Evolutionary conservation across 2,329 filamentous ascomycete genomes (phyloP).

Genomic region (Calonectria pseudoturangicola): DNA sequence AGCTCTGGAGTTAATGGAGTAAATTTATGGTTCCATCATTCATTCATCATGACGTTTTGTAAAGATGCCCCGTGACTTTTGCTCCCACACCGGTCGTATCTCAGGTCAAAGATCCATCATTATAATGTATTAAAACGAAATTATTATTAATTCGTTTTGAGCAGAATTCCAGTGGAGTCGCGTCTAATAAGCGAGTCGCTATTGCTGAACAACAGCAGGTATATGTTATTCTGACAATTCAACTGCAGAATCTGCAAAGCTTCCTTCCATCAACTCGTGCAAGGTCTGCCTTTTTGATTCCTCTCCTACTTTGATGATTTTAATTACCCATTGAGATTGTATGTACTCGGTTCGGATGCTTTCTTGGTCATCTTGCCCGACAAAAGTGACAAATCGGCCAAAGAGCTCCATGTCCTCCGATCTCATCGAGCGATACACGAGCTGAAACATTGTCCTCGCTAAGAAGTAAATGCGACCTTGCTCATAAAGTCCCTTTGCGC

Average conservation of each 20-base stretch:
- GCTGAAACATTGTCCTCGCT: conserved; percentile 8
- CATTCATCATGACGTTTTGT: no score
- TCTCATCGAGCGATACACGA: not conserved
- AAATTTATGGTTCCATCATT: no score
- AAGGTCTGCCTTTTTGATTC: not conserved
- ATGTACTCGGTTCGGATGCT: not conserved
- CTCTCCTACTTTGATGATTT: not conserved
- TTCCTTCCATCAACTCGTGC: not conserved
- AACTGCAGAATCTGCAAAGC: no score
- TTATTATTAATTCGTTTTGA: no score
- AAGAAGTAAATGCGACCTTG: conserved; percentile 16
- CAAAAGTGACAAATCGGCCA: not conserved
- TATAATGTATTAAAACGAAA: no score
- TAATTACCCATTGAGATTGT: not conserved
- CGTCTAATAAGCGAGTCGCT: no score
- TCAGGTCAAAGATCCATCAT: no score
- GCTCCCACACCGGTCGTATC: no score
- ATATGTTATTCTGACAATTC: not conserved
- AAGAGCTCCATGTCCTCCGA: not conserved
- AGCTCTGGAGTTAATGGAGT: no score
- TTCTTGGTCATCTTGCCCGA: not conserved
- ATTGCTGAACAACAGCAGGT: no score
- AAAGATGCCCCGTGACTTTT: no score
- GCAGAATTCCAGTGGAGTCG: no score
- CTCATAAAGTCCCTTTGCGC: conserved; percentile 1